A percentile compares a stretch with the other conserved stretches of the same genome.
Evolutionary conservation across 2,329 filamentous ascomycete genomes (phyloP).

Genomic region (Neonectria ditissima): DNA sequence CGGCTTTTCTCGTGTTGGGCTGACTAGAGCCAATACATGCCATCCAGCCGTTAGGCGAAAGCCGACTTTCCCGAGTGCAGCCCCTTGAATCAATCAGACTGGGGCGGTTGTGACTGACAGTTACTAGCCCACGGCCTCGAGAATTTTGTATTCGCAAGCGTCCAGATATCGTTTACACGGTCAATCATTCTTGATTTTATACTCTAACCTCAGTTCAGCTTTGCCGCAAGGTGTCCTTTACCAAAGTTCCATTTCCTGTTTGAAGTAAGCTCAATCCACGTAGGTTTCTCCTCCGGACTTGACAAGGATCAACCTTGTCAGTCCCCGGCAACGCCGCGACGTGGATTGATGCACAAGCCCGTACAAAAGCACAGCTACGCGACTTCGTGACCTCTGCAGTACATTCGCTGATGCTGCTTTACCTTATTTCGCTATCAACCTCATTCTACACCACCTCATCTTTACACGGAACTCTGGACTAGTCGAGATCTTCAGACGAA

Average conservation of each 20-base stretch:
- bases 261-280: not conserved
- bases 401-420: not conserved
- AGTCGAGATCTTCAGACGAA: not conserved
- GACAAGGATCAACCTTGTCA: slow-evolving; percentile 24
- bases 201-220: not conserved
- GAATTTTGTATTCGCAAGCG: slow-evolving; percentile 2
- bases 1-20: not conserved
- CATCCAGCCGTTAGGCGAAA: slow-evolving; percentile 19
- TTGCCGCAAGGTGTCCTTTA: not conserved
- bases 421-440: not conserved
- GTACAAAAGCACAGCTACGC: not conserved
- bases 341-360: not conserved
- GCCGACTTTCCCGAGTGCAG: slow-evolving; percentile 11
- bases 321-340: slow-evolving; percentile 26
- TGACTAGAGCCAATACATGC: not conserved
- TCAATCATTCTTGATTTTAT: slow-evolving; percentile 28
- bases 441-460: not conserved
- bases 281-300: not conserved
- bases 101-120: not conserved
- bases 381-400: not conserved
- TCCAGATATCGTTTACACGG: slow-evolving; percentile 24
- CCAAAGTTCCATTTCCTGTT: not conserved
- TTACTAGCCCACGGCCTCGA: not conserved
- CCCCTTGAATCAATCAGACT: not conserved
- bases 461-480: not conserved